phyloP scores from a whole-genome alignment of 1,139 yeast genomes.

The Lipomyces yarrowii region DNA sequence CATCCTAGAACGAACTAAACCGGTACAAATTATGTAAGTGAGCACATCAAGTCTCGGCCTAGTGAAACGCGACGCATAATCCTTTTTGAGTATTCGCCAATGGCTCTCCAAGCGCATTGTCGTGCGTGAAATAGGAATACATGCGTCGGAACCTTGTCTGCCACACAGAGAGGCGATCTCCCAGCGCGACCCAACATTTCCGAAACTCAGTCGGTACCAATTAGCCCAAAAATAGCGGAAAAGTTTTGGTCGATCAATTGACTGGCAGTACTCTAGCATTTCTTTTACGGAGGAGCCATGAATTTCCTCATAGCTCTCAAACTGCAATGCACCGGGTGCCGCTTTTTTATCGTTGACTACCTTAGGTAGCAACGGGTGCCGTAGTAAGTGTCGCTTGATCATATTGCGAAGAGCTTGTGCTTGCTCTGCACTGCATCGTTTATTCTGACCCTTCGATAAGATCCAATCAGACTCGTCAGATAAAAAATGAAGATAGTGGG shows the following conservation, averaged over 20 bases:
- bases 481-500: background rate
- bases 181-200: background rate
- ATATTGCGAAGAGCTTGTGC: too few relatives aligned
- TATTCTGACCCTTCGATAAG: background rate
- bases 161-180: background rate
- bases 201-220: background rate
- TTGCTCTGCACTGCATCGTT: background rate
- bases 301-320: background rate
- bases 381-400: too few relatives aligned
- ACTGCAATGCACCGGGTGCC: background rate
- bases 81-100: background rate
- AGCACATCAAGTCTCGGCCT: background rate
- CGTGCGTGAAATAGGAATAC: background rate
- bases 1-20: background rate
- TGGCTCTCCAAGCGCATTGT: background rate
- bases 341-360: too few relatives aligned
- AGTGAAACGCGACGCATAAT: background rate
- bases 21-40: background rate
- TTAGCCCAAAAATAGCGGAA: background rate
- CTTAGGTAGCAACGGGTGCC: too few relatives aligned
- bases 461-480: background rate
- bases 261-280: background rate
- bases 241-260: background rate
- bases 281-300: background rate
- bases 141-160: background rate